Percentiles rank a stretch among this genome's conserved stretches.
These are phyloP conservation scores for Talaromyces stipitatus DNA, from an alignment of 495 filamentous ascomycete genomes.

Conservation along the genomic window DNA sequence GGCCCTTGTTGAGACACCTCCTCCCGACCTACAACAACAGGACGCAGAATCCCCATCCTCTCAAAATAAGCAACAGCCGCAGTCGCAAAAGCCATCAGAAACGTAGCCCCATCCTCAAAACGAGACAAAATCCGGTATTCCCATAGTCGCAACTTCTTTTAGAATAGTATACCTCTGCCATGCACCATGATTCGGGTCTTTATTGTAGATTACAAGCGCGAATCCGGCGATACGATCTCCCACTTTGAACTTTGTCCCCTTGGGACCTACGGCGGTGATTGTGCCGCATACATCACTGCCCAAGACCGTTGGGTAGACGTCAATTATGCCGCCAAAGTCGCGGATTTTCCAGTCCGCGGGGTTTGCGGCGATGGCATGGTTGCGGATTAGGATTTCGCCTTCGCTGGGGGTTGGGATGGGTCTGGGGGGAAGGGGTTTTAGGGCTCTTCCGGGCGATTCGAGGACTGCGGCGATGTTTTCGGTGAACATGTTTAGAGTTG, in stretches of 20 bases:
- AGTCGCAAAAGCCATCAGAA: conserved; percentile 30
- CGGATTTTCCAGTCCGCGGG: conserved; percentile 27
- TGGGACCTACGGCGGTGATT: conserved; percentile 25
- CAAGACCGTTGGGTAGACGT: conserved; percentile 32
- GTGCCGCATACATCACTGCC: conserved; percentile 36
- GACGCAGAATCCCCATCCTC: background rate
- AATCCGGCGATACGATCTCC: conserved; percentile 37
- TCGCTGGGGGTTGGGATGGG: conserved; percentile 22
- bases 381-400: conserved; percentile 29
- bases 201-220: background rate
- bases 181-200: conserved; percentile 28
- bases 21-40: background rate
- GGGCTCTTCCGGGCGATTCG: background rate
- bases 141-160: conserved; percentile 11
- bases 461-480: conserved; percentile 2
- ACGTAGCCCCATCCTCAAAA: conserved; percentile 31
- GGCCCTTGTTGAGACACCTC: background rate
- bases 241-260: conserved; percentile 24
- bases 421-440: background rate
- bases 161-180: conserved; percentile 29
- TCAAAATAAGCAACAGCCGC: conserved; percentile 18
- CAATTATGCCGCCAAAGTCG: conserved; percentile 11
- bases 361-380: conserved; percentile 36
- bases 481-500: background rate
- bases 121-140: conserved; percentile 25